phyloP scores from a whole-genome alignment of 2,329 filamentous ascomycete species.

The Ilyonectria mors-panacis region DNA sequence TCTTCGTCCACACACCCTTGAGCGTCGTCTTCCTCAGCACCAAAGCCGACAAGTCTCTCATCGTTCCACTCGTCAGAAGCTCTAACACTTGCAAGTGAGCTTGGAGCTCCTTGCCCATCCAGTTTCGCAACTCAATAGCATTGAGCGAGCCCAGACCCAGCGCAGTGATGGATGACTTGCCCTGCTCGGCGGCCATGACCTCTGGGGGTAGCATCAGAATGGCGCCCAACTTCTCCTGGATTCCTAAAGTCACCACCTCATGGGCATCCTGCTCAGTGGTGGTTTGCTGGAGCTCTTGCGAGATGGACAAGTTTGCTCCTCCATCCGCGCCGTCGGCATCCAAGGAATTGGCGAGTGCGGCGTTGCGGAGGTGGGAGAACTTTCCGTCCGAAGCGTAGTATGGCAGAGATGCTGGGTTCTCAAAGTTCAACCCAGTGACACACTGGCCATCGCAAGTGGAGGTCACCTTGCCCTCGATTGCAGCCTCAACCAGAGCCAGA shows the following conservation, averaged over 20 bases:
- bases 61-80: neutral
- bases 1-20: neutral
- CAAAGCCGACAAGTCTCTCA: neutral
- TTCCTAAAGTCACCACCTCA: slow-evolving; percentile 42
- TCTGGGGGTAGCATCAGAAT: slow-evolving; percentile 50
- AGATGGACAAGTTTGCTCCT: slow-evolving; percentile 18
- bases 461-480: slow-evolving; percentile 62
- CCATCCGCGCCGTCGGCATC: slow-evolving; percentile 29
- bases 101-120: slow-evolving; percentile 61
- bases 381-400: slow-evolving; percentile 71
- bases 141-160: slow-evolving; percentile 63
- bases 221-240: slow-evolving; percentile 54
- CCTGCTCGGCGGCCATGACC: slow-evolving; percentile 37
- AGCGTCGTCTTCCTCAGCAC: neutral
- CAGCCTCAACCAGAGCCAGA: slow-evolving; percentile 66
- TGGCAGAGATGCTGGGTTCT: slow-evolving; percentile 59
- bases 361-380: slow-evolving; percentile 64
- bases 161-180: slow-evolving; percentile 43
- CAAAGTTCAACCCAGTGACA: slow-evolving; percentile 68
- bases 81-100: slow-evolving; percentile 12
- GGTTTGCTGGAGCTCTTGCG: slow-evolving; percentile 32
- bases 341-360: slow-evolving; percentile 49
- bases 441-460: slow-evolving; percentile 63
- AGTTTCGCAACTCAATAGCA: slow-evolving; percentile 66
- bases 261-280: slow-evolving; percentile 39